Evolutionary conservation across 768 basidiomycete genomes (phyloP).

Genomic region (Leccinum disarticulatum): DNA sequence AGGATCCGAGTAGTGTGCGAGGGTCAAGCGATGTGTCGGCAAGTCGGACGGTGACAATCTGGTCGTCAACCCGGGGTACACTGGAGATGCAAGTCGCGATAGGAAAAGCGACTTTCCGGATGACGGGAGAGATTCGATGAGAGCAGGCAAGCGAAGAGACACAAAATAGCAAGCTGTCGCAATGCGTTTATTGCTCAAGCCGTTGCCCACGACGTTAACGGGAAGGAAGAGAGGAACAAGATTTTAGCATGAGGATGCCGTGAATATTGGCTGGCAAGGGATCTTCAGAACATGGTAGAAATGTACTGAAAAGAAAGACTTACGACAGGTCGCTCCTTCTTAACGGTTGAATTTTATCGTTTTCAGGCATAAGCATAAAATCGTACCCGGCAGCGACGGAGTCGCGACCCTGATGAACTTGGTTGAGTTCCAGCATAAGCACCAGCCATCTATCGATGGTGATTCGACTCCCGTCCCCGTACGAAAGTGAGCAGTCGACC

Average conservation of each 20-base stretch:
- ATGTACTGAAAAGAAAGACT: constrained; percentile 11
- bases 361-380: constrained; percentile 43
- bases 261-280: constrained; percentile 55
- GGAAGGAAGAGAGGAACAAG: constrained; percentile 29
- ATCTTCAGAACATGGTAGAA: constrained; percentile 14
- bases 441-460: constrained; percentile 80
- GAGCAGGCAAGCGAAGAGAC: constrained; percentile 69
- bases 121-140: constrained; percentile 86
- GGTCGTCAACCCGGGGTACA: constrained; percentile 63
- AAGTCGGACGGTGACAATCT: constrained; percentile 84
- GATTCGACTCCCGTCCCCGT: constrained; percentile 47
- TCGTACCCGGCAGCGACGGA: constrained; percentile 42
- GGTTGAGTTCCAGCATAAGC: constrained; percentile 63
- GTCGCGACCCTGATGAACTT: constrained; percentile 53
- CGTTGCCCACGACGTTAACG: constrained; percentile 57
- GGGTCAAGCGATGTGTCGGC: constrained; percentile 96
- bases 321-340: constrained; percentile 56
- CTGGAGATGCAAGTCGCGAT: constrained; percentile 64
- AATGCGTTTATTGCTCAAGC: constrained; percentile 58
- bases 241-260: constrained; percentile 63
- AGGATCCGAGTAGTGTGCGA: constrained; percentile 88
- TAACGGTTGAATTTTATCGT: constrained; percentile 36
- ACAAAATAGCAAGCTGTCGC: constrained; percentile 57
- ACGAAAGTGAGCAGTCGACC: constrained; percentile 64
- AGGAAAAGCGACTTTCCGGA: constrained; percentile 85